Base-by-base conservation (phyloP, 257 asterid genomes). In the Plectranthus barbatus region DNA sequence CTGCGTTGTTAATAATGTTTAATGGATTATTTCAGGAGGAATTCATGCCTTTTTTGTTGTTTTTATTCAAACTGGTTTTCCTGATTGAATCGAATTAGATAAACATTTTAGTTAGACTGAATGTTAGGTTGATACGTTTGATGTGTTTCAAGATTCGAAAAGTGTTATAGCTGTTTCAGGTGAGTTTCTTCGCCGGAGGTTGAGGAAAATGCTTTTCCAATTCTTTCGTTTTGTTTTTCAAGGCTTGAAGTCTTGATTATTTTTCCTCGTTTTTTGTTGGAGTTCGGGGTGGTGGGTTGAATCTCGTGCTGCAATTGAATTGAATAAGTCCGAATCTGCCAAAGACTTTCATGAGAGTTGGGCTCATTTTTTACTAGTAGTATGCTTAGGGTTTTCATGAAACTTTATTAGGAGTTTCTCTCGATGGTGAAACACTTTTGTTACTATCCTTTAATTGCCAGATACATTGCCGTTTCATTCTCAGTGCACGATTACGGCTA, bases 101-200 rank as follows among this genome's bases (percentile, higher is more conserved):
- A 54, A 46, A 19, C 57, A 21, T 37, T 23, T 1, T 6, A 54
- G 9, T 44, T 46, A 24, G 17, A 12, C 33, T 13, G 41, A 45
- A 37, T 64, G 67, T 57, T 58, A 13, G 60, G 11, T 44, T 36
- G 64, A 7, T 37, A 57, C 10, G n/a, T 62, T 7, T 62, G 24
- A 50, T 56, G 51, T 52, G 9, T 49, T 15, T 64, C 36, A 40
- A 37, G 48, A 7, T 52, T 47, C 18, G 59, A 19, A 21, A 72
- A 49, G 24, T 29, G 9, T 36, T 55, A n/a, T n/a, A n/a, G 60
- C 45, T 69, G 69, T 64, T 68, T 26, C 55, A 15, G 66, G 37
- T 64, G 59, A 41, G 21, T 41, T 56, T 58, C 18, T 41, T 11
- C n/a, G 4, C 9, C 11, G 54, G 26, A 9, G 65, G 36, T 36